Evolutionary conservation across 2,329 filamentous ascomycete species (phyloP), one percentile per base, ranked within the genome.

Genomic region (Rasamsonia emersonii): DNA sequence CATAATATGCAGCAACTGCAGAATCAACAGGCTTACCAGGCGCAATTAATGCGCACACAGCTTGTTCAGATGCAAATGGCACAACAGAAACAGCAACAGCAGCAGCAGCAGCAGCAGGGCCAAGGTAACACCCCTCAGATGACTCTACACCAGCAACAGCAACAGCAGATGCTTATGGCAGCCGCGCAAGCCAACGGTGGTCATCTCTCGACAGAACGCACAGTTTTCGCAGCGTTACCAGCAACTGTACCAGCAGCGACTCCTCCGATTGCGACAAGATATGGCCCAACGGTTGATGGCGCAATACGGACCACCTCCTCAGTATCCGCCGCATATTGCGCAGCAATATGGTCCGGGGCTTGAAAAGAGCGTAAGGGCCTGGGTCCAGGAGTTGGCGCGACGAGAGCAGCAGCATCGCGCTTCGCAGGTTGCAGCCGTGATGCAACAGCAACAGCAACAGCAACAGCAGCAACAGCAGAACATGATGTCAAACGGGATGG

Each of bases 401-500:
- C 53, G 54, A 24, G 58, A 61, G 16, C 50, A 52, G 15, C 54
- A 51, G 30, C 55, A 55, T 30, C 50, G 53, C 20, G 47, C 51
- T 18, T n/a, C n/a, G n/a, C 54, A 56, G 18, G 44, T 42, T 30
- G 47, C 49, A 18, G 49, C 49, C 10, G 49, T 43, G 21, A 39
- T 52, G 31, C 51, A 61, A 13, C 38, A 42, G 30, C 57, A 60
- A 30, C 36, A 38, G 24, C 32, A 28, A 11, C 36, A 28, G 20
- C 31, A 37, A 18, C 37, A 39, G 30, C 58, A 58, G 36, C 54
- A 57, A 38, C 54, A 59, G 14, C 56, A 59, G 37, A 59, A 56
- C 26, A 60, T 61, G 53, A 61, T 62, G 58, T 53, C 58, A 21
- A 59, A 58, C 36, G 56, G 53, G 16, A 56, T 57, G 49, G 56